A percentile compares a stretch with the other conserved stretches of the same genome.
Conservation (phyloP, 1,284 basidiomycete species). For the Malassezia yamatoensis region DNA sequence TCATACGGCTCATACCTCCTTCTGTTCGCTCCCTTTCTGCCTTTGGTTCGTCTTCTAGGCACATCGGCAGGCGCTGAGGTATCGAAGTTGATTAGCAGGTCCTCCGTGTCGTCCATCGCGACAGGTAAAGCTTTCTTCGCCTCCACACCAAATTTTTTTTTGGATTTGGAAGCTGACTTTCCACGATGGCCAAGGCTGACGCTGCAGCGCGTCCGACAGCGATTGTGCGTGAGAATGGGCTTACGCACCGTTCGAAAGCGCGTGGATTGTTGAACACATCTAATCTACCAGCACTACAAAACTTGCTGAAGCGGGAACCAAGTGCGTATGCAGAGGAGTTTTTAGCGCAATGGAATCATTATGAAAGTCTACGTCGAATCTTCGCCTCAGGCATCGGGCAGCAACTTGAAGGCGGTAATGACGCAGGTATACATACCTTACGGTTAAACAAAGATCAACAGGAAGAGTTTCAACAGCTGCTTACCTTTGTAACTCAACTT, state of each 20-base stretch:
- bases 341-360: constrained; percentile 96
- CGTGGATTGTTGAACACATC: constrained; percentile 43
- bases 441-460: constrained; percentile 31
- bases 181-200: neutral
- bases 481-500: constrained; percentile 57
- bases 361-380: constrained; percentile 73
- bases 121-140: neutral
- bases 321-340: constrained; percentile 89
- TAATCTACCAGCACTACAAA: constrained; percentile 67
- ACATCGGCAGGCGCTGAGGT: constrained; percentile 9
- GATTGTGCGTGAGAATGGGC: constrained; percentile 35
- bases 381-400: constrained; percentile 52
- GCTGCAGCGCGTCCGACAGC: constrained; percentile 16
- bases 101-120: constrained; percentile 34
- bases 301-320: constrained; percentile 86
- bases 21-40: neutral
- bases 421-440: neutral
- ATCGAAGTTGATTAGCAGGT: constrained; percentile 45
- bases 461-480: constrained; percentile 33
- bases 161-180: neutral
- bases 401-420: constrained; percentile 9
- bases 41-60: neutral
- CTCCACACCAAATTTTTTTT: constrained; percentile 8
- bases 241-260: constrained; percentile 36
- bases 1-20: neutral